A percentile compares a stretch with the other conserved stretches of the same genome.
phyloP scores from a whole-genome alignment of 805 yeast genomes.

The Phaffomyces opuntiae region DNA sequence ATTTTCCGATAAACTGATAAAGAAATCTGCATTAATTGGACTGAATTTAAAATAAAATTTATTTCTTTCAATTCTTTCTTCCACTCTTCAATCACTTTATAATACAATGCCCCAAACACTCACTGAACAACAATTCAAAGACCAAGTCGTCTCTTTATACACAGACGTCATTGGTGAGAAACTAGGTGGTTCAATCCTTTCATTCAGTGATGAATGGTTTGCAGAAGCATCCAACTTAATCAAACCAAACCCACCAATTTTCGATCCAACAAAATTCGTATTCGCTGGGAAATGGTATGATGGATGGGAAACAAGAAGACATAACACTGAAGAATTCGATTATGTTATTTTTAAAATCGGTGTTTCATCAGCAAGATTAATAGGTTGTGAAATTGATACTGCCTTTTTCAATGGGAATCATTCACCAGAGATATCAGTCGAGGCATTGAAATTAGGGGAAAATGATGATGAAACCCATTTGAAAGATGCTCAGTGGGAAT shows the following conservation, averaged over 20 bases:
- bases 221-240: constrained; percentile 87
- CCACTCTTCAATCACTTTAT: too few relatives aligned
- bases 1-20: constrained; percentile 3
- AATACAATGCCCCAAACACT: constrained; percentile 1
- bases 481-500: constrained; percentile 47
- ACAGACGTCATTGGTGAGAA: constrained; percentile 77
- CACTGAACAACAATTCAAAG: constrained; percentile 19
- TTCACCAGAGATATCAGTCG: constrained; percentile 85
- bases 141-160: constrained; percentile 19
- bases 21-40: neutral
- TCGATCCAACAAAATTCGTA: constrained; percentile 74
- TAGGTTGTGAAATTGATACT: constrained; percentile 88
- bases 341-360: constrained; percentile 85
- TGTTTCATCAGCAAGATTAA: constrained; percentile 68
- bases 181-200: constrained; percentile 68
- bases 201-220: constrained; percentile 87
- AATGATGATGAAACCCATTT: constrained; percentile 11
- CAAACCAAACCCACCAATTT: constrained; percentile 71
- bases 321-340: constrained; percentile 76
- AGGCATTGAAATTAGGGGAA: constrained; percentile 43
- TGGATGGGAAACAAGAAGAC: constrained; percentile 98
- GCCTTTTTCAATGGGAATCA: constrained; percentile 94
- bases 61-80: neutral
- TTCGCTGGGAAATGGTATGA: constrained; percentile 96
- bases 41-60: too few relatives aligned